Percentiles rank a stretch among this genome's conserved stretches.
Evolutionary conservation across 495 filamentous ascomycete species (phyloP).

Genomic region (Neurospora sp.): DNA sequence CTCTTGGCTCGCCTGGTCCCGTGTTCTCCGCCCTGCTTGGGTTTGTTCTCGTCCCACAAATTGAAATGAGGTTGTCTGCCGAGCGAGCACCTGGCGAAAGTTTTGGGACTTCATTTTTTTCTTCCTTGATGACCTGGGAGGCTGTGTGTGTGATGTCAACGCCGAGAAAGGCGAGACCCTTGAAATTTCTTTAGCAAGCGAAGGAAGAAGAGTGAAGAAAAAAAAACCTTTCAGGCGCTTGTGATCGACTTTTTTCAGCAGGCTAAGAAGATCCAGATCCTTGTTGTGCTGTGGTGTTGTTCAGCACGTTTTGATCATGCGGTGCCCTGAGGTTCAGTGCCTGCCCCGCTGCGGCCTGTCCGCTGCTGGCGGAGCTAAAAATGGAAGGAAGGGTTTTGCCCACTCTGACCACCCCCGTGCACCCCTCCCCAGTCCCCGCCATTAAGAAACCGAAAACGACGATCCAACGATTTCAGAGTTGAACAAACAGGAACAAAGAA

Average conservation of each 20-base stretch:
- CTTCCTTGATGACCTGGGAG: background rate
- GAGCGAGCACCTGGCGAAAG: background rate
- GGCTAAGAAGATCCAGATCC: background rate
- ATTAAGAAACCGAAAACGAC: background rate
- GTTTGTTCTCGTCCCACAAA: background rate
- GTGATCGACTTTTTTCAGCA: background rate
- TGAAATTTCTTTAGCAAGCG: background rate
- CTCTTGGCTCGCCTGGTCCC: background rate
- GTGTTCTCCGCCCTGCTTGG: background rate
- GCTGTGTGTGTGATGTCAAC: background rate
- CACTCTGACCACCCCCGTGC: background rate
- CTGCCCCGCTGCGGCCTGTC: background rate
- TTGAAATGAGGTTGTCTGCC: background rate
- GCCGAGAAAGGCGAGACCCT: background rate
- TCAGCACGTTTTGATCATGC: background rate
- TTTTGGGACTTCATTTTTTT: background rate
- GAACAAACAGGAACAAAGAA: background rate
- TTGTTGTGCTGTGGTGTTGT: background rate
- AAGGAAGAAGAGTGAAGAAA: background rate
- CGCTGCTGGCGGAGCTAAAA: background rate
- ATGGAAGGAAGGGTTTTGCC: background rate
- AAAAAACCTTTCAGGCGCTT: background rate
- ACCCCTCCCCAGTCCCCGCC: background rate
- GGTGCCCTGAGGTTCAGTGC: background rate
- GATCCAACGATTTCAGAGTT: background rate